Evolutionary conservation across 2,329 filamentous ascomycete genomes (phyloP), one percentile per base, ranked within the genome.

Genomic region (Penicillium polonicum): DNA sequence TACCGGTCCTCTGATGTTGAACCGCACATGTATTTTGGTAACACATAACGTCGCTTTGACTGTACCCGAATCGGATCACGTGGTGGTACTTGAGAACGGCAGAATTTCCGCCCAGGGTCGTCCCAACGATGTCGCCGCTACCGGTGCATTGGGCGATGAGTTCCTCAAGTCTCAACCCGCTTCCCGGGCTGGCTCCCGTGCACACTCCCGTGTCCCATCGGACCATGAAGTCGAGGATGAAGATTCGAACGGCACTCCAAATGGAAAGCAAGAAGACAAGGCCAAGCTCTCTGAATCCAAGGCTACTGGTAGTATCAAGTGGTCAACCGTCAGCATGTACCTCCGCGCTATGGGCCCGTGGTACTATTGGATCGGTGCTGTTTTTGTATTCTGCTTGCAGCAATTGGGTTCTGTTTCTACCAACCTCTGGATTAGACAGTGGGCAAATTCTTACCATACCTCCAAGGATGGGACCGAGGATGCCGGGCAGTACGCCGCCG

Each of bases 31-130:
- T 74, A 91, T 99, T 53, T 82, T 99, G 43, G 93, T 99, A 36
- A 97, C 94, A 0, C 94, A 99, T 79, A 99, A 97, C 69, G 85
- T 94, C 29, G 85, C 90, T n/a, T 83, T 99, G 19, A 94, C 91
- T 65, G 86, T 92, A 8, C 91, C 92, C 5, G 82, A 86, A 36
- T 88, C 93, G 0, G 85, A 92, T 55, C 90, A 89, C 65, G 88
- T 95, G 6, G 88, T 97, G 10, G 83, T 91, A 4, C 83, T 99
- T 59, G 90, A 95, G 48, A 97, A 97, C 68, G 94, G 94, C 29
- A 88, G 88, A 62, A 80, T 97, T 39, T 78, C 82, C 2, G 81
- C 85, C 1, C 89, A 96, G 72, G 94, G 94, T n/a, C 81, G 86
- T 4, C 83, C 92, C 0, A 81, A 85, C 5, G 85, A 93, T 51